phyloP scores from a whole-genome alignment of 2,329 filamentous ascomycete species.

The Apiospora aurea region DNA sequence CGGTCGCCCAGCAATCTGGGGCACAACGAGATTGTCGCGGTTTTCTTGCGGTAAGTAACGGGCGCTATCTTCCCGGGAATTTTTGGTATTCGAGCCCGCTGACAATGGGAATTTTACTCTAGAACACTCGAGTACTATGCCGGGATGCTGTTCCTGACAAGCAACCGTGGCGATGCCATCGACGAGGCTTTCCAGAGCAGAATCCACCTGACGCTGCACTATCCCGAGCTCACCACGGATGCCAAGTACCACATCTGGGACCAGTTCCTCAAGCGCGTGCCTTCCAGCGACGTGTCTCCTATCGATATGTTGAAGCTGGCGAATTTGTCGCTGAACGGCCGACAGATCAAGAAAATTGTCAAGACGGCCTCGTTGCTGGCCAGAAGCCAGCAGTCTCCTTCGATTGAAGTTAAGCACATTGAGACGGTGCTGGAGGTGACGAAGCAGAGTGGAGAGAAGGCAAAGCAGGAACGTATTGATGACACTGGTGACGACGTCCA shows the following conservation, averaged over 20 bases:
- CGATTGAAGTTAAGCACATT: background rate
- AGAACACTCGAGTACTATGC: slow-evolving; percentile 31
- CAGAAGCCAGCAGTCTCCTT: background rate
- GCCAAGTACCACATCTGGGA: slow-evolving; percentile 37
- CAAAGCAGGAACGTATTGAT: background rate
- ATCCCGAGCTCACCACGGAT: slow-evolving; percentile 30
- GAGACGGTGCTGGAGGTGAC: background rate
- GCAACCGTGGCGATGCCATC: slow-evolving; percentile 34
- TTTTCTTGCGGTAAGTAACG: slow-evolving; percentile 29
- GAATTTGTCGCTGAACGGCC: slow-evolving; percentile 36
- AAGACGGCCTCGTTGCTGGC: slow-evolving; percentile 29
- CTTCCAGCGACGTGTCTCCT: slow-evolving; percentile 13
- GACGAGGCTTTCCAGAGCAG: slow-evolving; percentile 37
- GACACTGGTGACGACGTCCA: no score
- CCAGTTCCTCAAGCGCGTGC: slow-evolving; percentile 35
- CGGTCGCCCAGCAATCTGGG: slow-evolving; percentile 32
- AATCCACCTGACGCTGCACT: slow-evolving; percentile 34
- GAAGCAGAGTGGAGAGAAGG: background rate
- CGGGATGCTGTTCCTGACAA: slow-evolving; percentile 34
- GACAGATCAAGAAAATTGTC: slow-evolving; percentile 44
- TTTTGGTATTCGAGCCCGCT: background rate
- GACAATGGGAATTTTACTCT: background rate
- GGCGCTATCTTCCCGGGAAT: no score
- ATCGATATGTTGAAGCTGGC: slow-evolving; percentile 31
- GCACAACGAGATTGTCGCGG: slow-evolving; percentile 6